Evolutionary conservation across 306 rosid species (phyloP).

Genomic region (Sesbania bispinosa): DNA sequence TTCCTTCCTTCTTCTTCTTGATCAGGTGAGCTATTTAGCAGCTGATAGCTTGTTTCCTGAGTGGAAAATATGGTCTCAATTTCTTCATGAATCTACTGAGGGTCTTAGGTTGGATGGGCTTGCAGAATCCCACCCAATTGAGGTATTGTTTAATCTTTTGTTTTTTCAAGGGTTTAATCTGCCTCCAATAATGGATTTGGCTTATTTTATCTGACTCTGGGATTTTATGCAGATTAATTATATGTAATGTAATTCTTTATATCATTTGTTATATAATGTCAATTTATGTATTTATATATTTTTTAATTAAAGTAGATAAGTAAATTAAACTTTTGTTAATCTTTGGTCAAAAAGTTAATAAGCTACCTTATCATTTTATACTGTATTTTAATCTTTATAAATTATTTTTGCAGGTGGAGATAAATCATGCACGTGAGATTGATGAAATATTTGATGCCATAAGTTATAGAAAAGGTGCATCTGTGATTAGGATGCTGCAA

Average conservation of each 20-base stretch:
- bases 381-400: not conserved
- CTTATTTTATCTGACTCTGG: not conserved
- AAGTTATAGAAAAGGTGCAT: conserved; percentile 90
- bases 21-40: conserved; percentile 91
- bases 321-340: not conserved
- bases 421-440: conserved; percentile 85
- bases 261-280: not conserved
- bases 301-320: not conserved
- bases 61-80: conserved; percentile 96
- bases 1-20: not conserved
- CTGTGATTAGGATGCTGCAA: conserved; percentile 92
- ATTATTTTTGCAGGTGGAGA: conserved; percentile 67
- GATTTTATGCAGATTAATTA: not conserved
- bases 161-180: not conserved
- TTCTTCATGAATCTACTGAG: conserved; percentile 63
- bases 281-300: not conserved
- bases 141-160: conserved; percentile 46
- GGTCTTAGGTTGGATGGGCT: conserved; percentile 91
- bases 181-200: not conserved
- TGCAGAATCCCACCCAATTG: conserved; percentile 93
- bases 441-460: conserved; percentile 95
- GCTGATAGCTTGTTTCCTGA: conserved; percentile 85
- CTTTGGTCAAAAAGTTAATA: not conserved
- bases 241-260: not conserved
- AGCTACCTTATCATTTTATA: not conserved